These are phyloP conservation scores for Pholiota molesta DNA, from an alignment of 768 basidiomycete species.

Conservation along the genomic window DNA sequence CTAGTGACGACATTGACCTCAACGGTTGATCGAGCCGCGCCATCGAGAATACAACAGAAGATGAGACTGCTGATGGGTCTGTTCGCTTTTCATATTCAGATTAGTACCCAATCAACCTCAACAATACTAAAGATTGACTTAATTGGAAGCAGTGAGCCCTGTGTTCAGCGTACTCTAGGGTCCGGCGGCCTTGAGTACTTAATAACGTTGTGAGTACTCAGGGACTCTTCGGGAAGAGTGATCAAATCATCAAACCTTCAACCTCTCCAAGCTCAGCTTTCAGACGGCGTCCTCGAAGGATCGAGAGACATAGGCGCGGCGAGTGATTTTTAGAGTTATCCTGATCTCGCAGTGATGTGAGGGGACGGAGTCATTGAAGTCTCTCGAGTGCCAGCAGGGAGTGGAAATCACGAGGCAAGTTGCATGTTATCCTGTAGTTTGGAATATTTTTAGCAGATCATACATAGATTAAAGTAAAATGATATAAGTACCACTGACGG, in stretches of 20 bases:
- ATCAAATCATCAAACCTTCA: not conserved
- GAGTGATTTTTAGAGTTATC: not conserved
- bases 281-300: not conserved
- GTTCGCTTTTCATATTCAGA: not conserved
- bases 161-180: not conserved
- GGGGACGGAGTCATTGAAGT: not conserved
- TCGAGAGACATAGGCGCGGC: not conserved
- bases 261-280: not conserved
- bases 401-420: not conserved
- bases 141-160: not conserved
- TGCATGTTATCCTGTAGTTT: not conserved
- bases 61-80: not conserved
- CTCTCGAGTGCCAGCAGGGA: not conserved
- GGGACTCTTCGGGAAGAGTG: not conserved
- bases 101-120: not conserved
- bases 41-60: not conserved
- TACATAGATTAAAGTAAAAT: not conserved
- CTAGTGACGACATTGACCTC: not conserved
- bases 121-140: not conserved
- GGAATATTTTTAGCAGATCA: slow-evolving; percentile 1
- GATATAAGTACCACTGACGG: not conserved
- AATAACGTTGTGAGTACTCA: not conserved
- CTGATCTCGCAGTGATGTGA: too few species aligned
- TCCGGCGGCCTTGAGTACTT: not conserved
- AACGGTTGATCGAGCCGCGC: not conserved